Conservation (phyloP, 1,284 basidiomycete species). For the Puccinia novopanici region DNA sequence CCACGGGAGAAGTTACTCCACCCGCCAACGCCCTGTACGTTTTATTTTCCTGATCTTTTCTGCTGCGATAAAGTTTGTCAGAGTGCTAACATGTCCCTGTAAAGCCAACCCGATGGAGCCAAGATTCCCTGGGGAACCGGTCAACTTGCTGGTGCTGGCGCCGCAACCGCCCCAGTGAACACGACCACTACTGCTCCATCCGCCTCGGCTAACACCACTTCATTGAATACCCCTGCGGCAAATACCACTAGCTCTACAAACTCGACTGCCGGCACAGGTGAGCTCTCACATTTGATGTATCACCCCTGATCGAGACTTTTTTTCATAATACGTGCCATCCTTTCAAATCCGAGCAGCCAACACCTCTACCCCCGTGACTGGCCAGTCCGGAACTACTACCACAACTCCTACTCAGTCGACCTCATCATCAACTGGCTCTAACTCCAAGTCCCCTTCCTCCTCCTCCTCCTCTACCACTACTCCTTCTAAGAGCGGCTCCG, state of each 20-base stretch:
- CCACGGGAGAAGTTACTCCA: conserved; percentile 63
- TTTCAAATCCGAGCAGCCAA: not conserved
- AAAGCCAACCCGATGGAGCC: conserved; percentile 66
- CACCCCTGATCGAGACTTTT: not conserved
- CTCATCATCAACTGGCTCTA: not conserved
- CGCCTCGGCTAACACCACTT: conserved; percentile 13
- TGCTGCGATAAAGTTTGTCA: not conserved
- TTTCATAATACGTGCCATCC: not conserved
- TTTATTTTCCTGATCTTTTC: not conserved
- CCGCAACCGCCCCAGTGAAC: not conserved
- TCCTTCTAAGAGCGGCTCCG: not conserved
- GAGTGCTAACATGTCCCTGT: conserved; percentile 51
- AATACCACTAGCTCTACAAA: conserved; percentile 9
- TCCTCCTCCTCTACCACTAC: not conserved
- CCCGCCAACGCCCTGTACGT: conserved; percentile 57
- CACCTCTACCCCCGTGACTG: not conserved
- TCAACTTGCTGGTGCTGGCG: conserved; percentile 62
- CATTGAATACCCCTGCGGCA: not conserved
- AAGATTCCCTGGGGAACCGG: conserved; percentile 73
- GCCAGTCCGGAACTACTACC: not conserved
- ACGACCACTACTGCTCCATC: conserved; percentile 8
- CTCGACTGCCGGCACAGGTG: not conserved
- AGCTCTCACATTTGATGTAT: not conserved
- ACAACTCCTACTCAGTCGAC: conserved; percentile 4
- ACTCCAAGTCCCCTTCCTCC: not conserved